Evolutionary conservation across 2,329 filamentous ascomycete species (phyloP).

Genomic region (Coleophoma crateriformis): DNA sequence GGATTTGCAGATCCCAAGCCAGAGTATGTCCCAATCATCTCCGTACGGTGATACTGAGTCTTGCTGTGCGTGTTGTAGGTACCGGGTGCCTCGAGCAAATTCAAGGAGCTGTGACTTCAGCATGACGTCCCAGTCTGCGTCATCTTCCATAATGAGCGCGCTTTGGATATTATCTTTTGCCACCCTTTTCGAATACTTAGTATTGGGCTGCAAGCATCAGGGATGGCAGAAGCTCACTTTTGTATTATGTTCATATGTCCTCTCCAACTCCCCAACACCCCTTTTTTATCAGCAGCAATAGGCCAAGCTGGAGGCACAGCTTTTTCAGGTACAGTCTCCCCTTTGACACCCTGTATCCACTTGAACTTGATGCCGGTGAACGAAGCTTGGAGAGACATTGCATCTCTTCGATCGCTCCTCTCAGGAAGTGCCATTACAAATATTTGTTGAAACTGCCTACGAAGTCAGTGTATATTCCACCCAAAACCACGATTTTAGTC

Average conservation of each 20-base stretch:
- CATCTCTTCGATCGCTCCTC: constrained; percentile 41
- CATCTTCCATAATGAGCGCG: constrained; percentile 34
- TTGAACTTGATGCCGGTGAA: constrained; percentile 34
- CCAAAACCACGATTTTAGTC: neutral
- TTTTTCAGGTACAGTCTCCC: constrained; percentile 32
- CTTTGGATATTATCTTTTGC: constrained; percentile 26
- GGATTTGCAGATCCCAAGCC: constrained; percentile 26
- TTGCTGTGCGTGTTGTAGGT: neutral
- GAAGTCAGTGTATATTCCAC: too few relatives aligned
- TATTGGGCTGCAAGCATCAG: too few relatives aligned
- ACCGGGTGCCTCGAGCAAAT: constrained; percentile 11
- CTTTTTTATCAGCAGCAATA: neutral
- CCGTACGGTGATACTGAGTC: constrained; percentile 16
- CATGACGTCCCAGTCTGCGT: constrained; percentile 35
- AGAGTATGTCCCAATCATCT: constrained; percentile 29
- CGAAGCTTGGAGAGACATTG: constrained; percentile 34
- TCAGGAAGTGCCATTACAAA: constrained; percentile 39
- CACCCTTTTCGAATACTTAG: constrained; percentile 12
- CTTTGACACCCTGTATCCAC: constrained; percentile 35
- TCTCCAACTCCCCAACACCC: neutral
- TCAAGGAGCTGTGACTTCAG: constrained; percentile 23
- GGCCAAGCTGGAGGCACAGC: constrained; percentile 18
- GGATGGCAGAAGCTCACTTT: neutral
- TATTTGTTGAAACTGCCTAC: constrained; percentile 31
- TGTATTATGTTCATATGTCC: neutral